phyloP scores from a whole-genome alignment of 768 basidiomycete species.

The Hypholoma sublateritium region DNA sequence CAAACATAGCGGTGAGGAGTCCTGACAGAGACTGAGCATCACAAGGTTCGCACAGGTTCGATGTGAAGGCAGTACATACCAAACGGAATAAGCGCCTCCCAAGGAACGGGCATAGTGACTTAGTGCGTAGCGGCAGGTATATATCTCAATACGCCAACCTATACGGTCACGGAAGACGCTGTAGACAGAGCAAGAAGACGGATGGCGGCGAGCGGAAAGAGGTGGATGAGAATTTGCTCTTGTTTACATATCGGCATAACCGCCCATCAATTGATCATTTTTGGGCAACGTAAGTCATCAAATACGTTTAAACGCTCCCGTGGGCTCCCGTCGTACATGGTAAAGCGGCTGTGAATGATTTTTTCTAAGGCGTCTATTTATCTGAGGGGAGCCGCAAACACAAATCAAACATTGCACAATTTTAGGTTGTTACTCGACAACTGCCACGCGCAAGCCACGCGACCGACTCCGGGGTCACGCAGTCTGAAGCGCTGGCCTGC shows the following conservation, averaged over 20 bases:
- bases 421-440: no score
- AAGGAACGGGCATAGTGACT: slow-evolving; percentile 86
- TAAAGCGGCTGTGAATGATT: no score
- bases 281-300: no score
- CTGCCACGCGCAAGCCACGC: no score
- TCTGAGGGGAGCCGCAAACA: no score
- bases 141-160: background rate
- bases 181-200: background rate
- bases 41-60: background rate
- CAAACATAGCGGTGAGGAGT: slow-evolving; percentile 86
- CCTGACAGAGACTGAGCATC: slow-evolving; percentile 39
- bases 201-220: background rate
- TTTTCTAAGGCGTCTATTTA: no score
- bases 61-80: slow-evolving; percentile 44
- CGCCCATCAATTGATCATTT: background rate
- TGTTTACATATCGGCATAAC: background rate
- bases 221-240: background rate
- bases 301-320: no score
- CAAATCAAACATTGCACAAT: no score
- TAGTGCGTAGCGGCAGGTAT: background rate
- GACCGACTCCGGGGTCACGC: no score
- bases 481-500: no score
- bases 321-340: no score
- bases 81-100: slow-evolving; percentile 96
- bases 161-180: background rate